These are phyloP conservation scores for Boletales sp. DNA, from an alignment of 768 basidiomycete genomes.

Conservation along the genomic window DNA sequence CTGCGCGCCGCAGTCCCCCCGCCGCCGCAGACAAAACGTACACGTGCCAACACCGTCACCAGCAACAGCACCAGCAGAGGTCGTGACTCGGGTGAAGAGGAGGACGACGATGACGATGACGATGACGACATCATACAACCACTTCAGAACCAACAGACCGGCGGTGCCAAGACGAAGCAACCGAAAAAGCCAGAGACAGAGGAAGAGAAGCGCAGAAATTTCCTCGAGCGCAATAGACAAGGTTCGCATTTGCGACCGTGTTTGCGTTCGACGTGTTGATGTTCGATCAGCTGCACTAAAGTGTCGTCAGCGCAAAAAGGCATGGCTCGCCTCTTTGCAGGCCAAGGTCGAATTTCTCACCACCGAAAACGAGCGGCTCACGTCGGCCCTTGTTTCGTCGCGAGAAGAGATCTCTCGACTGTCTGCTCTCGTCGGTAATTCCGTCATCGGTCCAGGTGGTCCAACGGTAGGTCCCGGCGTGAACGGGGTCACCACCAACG, in stretches of 20 bases:
- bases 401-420: conserved; percentile 91
- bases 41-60: conserved; percentile 35
- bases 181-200: conserved; percentile 90
- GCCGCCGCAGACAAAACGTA: conserved; percentile 30
- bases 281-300: conserved; percentile 80
- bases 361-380: conserved; percentile 94
- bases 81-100: conserved; percentile 37
- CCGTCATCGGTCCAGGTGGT: conserved; percentile 45
- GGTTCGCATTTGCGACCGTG: conserved; percentile 44
- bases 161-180: conserved; percentile 21
- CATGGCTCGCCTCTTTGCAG: conserved; percentile 91
- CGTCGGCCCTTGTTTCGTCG: conserved; percentile 78
- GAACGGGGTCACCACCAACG: conserved; percentile 25
- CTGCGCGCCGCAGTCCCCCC: conserved; percentile 23
- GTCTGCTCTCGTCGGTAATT: conserved; percentile 64
- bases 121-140: conserved; percentile 32
- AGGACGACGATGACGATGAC: conserved; percentile 37
- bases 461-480: conserved; percentile 27
- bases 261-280: conserved; percentile 3
- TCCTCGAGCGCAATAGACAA: conserved; percentile 95
- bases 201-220: conserved; percentile 96
- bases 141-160: conserved; percentile 22
- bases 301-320: conserved; percentile 98
- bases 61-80: conserved; percentile 27
- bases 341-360: conserved; percentile 88